A percentile compares a stretch with the other conserved stretches of the same genome.
phyloP scores from a whole-genome alignment of 176 grass and related monocot species.

The Carex myosuroides region DNA sequence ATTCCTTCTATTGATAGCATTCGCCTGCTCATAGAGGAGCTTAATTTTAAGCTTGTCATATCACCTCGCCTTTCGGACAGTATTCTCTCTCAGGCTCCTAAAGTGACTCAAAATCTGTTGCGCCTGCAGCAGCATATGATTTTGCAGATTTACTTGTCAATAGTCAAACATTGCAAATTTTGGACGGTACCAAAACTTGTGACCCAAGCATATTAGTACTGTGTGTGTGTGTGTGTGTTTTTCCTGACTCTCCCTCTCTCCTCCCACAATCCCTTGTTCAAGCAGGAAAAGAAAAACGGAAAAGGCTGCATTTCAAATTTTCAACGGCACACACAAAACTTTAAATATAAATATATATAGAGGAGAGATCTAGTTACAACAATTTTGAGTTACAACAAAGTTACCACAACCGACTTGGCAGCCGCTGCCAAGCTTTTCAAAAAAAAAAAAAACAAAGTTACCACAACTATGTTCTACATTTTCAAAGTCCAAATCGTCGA shows the following conservation, averaged over 20 bases:
- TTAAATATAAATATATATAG: neutral
- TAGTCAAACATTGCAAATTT: neutral
- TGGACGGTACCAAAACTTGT: neutral
- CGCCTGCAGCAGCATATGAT: constrained; percentile 26
- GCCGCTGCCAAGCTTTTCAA: too few species aligned
- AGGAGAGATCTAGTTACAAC: too few species aligned
- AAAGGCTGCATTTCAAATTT: neutral
- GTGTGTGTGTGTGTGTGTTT: neutral
- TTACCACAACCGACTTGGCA: too few species aligned
- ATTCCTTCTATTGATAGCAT: neutral
- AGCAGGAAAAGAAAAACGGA: neutral
- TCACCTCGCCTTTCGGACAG: constrained; percentile 26
- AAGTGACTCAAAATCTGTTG: constrained; percentile 48
- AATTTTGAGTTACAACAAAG: too few species aligned
- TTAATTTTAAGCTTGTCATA: neutral
- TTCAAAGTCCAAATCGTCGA: too few species aligned
- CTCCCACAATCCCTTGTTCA: neutral
- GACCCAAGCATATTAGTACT: neutral
- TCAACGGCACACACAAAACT: neutral
- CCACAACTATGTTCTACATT: too few species aligned
- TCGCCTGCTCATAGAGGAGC: neutral
- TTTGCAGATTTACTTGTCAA: neutral
- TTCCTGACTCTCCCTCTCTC: neutral
- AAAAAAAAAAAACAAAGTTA: too few species aligned
- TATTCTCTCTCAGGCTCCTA: constrained; percentile 27